phyloP scores from a whole-genome alignment of 176 grass and related monocot species.

The Metroxylon sagu region DNA sequence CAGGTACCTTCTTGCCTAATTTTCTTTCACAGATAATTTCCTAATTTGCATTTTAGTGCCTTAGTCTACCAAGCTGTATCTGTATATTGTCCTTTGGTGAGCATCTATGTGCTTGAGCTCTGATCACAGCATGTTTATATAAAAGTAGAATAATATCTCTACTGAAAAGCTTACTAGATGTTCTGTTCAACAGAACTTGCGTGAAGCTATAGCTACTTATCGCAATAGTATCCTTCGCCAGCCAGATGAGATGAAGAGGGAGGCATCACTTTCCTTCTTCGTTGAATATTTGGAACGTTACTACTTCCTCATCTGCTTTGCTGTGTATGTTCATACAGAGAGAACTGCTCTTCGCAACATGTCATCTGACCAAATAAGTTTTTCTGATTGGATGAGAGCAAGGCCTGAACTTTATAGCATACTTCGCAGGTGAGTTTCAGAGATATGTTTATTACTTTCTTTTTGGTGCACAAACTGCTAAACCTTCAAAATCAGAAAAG shows the following conservation, averaged over 20 bases:
- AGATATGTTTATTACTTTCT: not conserved
- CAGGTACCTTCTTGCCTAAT: constrained; percentile 41
- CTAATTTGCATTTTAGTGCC: too few species aligned
- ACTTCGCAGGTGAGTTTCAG: constrained; percentile 62
- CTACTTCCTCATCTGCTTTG: constrained; percentile 99
- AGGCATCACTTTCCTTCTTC: constrained; percentile 93
- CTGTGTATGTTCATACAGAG: constrained; percentile 82
- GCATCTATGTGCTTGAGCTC: not conserved
- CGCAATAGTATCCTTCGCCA: constrained; percentile 93
- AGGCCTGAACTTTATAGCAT: constrained; percentile 98
- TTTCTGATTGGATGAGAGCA: constrained; percentile 97
- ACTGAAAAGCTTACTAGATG: not conserved
- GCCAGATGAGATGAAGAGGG: constrained; percentile 97
- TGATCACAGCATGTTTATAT: not conserved
- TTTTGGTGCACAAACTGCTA: too few species aligned
- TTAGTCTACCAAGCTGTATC: too few species aligned
- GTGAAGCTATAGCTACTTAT: constrained; percentile 93
- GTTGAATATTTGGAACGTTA: constrained; percentile 99
- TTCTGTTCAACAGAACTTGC: constrained; percentile 69
- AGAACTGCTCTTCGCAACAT: constrained; percentile 45
- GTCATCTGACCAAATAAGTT: constrained; percentile 56
- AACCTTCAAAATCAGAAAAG: too few species aligned
- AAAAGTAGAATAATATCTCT: too few species aligned
- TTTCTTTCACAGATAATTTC: not conserved
- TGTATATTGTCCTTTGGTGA: not conserved